Percentiles rank a stretch among this genome's conserved stretches.
These are phyloP conservation scores for Botryotinia narcissicola DNA, from an alignment of 2,329 filamentous ascomycete species.

Conservation along the genomic window DNA sequence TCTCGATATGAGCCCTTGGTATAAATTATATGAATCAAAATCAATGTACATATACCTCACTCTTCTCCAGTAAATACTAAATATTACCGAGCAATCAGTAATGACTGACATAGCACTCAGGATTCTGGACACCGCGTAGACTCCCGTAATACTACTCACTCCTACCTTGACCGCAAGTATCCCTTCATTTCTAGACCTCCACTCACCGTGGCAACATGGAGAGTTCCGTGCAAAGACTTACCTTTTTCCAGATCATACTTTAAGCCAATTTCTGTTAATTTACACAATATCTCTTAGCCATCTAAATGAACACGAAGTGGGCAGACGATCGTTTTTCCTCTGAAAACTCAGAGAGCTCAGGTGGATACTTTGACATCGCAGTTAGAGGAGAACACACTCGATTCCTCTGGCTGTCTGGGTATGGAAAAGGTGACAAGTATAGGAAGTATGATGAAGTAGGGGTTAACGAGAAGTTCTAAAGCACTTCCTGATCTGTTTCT, in stretches of 20 bases:
- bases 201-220: neutral
- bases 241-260: too few relatives aligned
- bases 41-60: neutral
- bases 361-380: rapidly evolving
- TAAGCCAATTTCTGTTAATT: neutral
- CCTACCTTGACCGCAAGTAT: neutral
- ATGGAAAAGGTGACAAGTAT: neutral
- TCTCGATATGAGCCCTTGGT: neutral
- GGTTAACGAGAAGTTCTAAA: neutral
- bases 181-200: neutral
- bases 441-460: neutral
- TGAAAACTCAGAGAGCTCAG: neutral
- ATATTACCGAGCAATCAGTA: neutral
- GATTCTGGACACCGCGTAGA: rapidly evolving
- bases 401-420: neutral
- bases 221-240: neutral
- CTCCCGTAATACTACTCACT: neutral
- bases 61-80: neutral
- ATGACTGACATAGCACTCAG: neutral
- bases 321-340: neutral
- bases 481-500: neutral
- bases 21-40: neutral
- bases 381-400: neutral
- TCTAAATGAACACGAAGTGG: neutral
- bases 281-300: neutral